A percentile compares a stretch with the other conserved stretches of the same genome.
Conservation (phyloP, 768 basidiomycete genomes). For the Russula foetens region DNA sequence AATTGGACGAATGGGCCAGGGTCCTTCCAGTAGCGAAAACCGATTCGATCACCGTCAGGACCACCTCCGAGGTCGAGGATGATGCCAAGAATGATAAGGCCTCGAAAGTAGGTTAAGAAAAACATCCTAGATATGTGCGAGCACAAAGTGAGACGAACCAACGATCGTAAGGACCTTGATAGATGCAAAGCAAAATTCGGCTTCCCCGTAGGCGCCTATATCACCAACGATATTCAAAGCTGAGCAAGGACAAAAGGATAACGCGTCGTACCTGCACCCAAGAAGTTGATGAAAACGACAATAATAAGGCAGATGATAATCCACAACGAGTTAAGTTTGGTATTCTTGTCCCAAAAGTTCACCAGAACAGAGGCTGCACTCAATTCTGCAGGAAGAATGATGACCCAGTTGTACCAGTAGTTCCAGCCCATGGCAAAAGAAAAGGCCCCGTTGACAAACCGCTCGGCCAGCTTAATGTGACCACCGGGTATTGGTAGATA, state of each 20-base stretch:
- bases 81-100: constrained; percentile 40
- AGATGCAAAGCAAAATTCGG: constrained; percentile 45
- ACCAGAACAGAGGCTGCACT: constrained; percentile 44
- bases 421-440: constrained; percentile 48
- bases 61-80: constrained; percentile 53
- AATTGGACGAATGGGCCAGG: constrained; percentile 52
- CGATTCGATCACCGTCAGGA: constrained; percentile 44
- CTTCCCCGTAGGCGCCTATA: constrained; percentile 37
- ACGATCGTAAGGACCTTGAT: constrained; percentile 45
- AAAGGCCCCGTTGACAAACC: constrained; percentile 70
- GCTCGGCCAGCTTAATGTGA: constrained; percentile 72
- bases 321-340: constrained; percentile 42
- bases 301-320: constrained; percentile 45
- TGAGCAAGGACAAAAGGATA: neutral
- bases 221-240: neutral
- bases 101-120: neutral
- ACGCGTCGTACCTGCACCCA: constrained; percentile 9
- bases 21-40: constrained; percentile 41
- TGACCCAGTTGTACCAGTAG: constrained; percentile 33
- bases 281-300: constrained; percentile 28
- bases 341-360: constrained; percentile 35
- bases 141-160: constrained; percentile 15
- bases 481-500: constrained; percentile 73
- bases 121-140: neutral
- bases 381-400: neutral